Base-by-base conservation (phyloP, 2,329 filamentous ascomycete species). In the Dactylella cylindrospora region DNA sequence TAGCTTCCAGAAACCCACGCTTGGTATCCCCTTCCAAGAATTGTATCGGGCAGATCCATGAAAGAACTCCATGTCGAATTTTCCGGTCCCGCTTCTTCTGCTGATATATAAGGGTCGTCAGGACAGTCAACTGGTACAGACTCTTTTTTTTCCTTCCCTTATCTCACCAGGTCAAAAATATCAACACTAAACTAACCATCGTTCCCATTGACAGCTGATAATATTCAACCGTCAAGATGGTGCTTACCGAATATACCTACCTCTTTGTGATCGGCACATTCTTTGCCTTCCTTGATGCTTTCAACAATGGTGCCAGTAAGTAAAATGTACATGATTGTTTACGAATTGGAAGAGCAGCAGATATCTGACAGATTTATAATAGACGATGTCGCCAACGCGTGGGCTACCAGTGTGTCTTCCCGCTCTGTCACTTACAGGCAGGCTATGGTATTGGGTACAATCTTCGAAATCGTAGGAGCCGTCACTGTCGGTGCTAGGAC, bases 381-480 rank as follows among this genome's bases (percentile, higher is more conserved):
- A 44, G 59, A 85, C 83, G 87, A 62, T 62, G 57, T 91, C 54
- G 86, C 87, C 70, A 91, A 91, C 74, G 77, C 86, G 44, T 90
- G 85, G 84, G 86, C 86, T 5, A 90, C 87, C 68, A 85, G 81
- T 69, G 86, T 90, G 59, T 90, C 86, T 15, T 90, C 86, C n/a
- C 76, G 86, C 49, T 90, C 86, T 66, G 78, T 88, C 69, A 77
- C 83, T 1, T 86, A 88, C 74, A 74, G 80, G 67, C 82, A 84
- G 73, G 85, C 83, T 66, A 85, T 85, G 82, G 68, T 84, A 26
- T 74, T 85, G 40, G 80, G 82, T 40, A 79, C 80, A 39, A 72
- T 86, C 65, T 86, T 86, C 72, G 84, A 88, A 72, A 76, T 86
- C 72, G 72, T 81, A 39, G 84, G 84, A 39, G 84, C 84, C 65